A percentile compares a stretch with the other conserved stretches of the same genome.
phyloP scores from a whole-genome alignment of 2,329 filamentous ascomycete genomes.

The Xylaria digitata region DNA sequence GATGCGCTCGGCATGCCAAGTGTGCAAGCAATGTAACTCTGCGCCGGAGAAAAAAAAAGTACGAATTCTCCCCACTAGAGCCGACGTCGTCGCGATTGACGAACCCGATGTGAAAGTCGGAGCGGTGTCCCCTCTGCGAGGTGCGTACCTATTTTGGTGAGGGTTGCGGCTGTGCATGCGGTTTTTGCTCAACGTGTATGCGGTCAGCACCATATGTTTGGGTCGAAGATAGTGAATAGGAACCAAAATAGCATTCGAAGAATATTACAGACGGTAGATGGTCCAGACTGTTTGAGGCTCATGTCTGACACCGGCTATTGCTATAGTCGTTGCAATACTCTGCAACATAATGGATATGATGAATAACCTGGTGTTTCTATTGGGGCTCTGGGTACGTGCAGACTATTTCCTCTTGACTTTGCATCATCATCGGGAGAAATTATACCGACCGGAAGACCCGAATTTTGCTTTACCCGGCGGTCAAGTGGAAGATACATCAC shows the following conservation, averaged over 20 bases:
- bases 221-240: slow-evolving; percentile 17
- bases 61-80: slow-evolving; percentile 23
- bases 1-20: slow-evolving; percentile 33
- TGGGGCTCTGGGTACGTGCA: slow-evolving; percentile 4
- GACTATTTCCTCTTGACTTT: slow-evolving; percentile 9
- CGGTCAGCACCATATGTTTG: slow-evolving; percentile 34
- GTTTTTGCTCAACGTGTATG: slow-evolving; percentile 24
- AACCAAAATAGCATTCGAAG: slow-evolving; percentile 31
- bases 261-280: slow-evolving; percentile 9
- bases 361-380: slow-evolving; percentile 17
- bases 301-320: slow-evolving; percentile 9
- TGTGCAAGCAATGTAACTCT: slow-evolving; percentile 40
- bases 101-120: slow-evolving; percentile 27
- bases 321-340: slow-evolving; percentile 7
- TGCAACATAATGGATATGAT: slow-evolving; percentile 11
- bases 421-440: slow-evolving; percentile 12
- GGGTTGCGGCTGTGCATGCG: slow-evolving; percentile 36
- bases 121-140: slow-evolving; percentile 28
- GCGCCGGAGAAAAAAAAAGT: slow-evolving; percentile 33
- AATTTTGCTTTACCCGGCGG: slow-evolving; percentile 15
- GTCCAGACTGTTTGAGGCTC: slow-evolving; percentile 22
- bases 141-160: slow-evolving; percentile 35
- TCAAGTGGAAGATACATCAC: slow-evolving; percentile 23
- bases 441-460: slow-evolving; percentile 30
- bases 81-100: slow-evolving; percentile 31